phyloP scores from a whole-genome alignment of 1,284 basidiomycete genomes.

The Malassezia obtusa region DNA sequence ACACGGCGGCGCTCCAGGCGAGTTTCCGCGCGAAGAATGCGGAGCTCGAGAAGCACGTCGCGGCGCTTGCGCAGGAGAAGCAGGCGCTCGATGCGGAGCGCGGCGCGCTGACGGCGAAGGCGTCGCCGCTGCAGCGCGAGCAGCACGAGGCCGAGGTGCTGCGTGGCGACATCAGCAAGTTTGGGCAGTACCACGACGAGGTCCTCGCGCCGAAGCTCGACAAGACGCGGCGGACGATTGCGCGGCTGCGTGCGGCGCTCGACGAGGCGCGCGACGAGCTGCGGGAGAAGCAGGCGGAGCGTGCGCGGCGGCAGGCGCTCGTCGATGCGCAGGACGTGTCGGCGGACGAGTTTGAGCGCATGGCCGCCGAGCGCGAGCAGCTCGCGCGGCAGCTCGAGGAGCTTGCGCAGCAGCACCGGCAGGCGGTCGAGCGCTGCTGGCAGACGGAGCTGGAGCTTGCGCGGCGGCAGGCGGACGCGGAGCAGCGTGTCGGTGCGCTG shows the following conservation, averaged over 20 bases:
- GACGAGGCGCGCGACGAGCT: constrained; percentile 26
- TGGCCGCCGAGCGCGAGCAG: constrained; percentile 30
- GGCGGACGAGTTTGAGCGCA: constrained; percentile 38
- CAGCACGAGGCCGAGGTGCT: constrained; percentile 33
- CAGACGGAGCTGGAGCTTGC: constrained; percentile 35
- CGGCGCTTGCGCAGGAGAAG: constrained; percentile 27
- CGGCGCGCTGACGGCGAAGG: constrained; percentile 23
- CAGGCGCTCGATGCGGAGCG: constrained; percentile 27
- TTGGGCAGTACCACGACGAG: constrained; percentile 39
- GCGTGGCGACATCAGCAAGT: constrained; percentile 37
- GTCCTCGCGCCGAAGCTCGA: constrained; percentile 39
- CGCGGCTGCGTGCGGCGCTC: constrained; percentile 27
- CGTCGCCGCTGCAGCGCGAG: constrained; percentile 35
- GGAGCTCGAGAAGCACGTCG: constrained; percentile 13
- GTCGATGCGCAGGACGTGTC: constrained; percentile 41
- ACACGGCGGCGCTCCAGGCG: constrained; percentile 32
- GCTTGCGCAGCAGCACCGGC: constrained; percentile 25
- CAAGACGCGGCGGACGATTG: constrained; percentile 33
- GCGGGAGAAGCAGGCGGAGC: constrained; percentile 27
- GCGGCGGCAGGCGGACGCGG: constrained; percentile 35
- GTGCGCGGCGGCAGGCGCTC: constrained; percentile 24
- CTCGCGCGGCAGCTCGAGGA: constrained; percentile 30
- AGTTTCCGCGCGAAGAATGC: constrained; percentile 28
- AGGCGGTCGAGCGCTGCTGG: constrained; percentile 29
- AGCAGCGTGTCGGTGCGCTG: constrained; percentile 31